Evolutionary conservation across 352 stramenopile species (phyloP), one percentile per base, ranked within the genome.

Genomic region (Phytophthora macrochlamydospora): DNA sequence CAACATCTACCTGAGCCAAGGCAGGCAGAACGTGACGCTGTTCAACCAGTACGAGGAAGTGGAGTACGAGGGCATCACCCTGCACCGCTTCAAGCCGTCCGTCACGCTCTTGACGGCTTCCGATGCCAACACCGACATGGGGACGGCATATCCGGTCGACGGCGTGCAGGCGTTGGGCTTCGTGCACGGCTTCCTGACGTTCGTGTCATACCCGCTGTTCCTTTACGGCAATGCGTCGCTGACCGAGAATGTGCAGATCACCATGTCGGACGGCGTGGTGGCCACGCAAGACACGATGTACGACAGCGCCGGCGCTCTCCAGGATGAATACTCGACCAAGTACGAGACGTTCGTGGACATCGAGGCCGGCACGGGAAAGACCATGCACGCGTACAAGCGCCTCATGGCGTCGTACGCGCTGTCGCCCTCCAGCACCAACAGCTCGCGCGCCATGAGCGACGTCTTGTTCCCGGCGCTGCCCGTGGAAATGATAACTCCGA

Each of bases 361-460:
- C 1, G 85, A 93, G 59, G 69, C 82, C 13, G 79, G 75, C n/a
- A 89, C 82, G 35, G 84, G 84, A 51, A 87, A 87, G 73, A 81
- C 82, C 35, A 89, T 93, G 84, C 67, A 66, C 28, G 82, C 82
- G 12, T 71, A 59, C 68, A 93, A 93, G 82, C 81, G 84, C 2
- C 63, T 93, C 28, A 73, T 79, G 76, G 84, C 81, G 24, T 84
- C 78, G 40, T 90, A 90, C 67, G 81, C 81, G 29, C 44, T 91
- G 28, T 72, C 76, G 37, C 53, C 71, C 37, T 77, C 76, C 32
- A 52, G 54, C 0, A 38, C 24, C 24, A 73, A 79, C 68, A 62
- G 45, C 65, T 81, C 73, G 54, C 59, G 64, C 7, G 65, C 73
- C 50, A 89, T 92, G 81, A 79, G 73, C 14, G 83, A 92, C 51